Base-by-base conservation (phyloP, 2,329 filamentous ascomycete species). In the Epichloe uncinata region DNA sequence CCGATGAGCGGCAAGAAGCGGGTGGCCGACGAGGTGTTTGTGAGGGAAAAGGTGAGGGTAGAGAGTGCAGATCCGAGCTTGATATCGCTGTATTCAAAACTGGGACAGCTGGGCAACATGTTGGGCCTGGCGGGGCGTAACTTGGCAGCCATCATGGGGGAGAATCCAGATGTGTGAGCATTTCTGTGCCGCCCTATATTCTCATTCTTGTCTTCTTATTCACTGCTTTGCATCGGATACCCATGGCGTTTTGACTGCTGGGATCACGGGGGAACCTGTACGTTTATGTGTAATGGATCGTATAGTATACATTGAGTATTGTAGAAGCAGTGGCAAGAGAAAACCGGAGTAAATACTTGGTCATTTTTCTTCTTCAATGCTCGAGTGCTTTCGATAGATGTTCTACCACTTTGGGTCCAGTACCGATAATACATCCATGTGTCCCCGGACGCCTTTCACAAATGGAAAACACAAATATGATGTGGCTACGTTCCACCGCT, bases 21-120 rank as follows among this genome's bases (percentile, higher is more conserved):
- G 54, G 48, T 41, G 59, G 61, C 36, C 53, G 63, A 67, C 3
- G 81, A 93, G 53, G 89, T 96, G 3, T 84, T 81, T 55, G 91
- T 97, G 43, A 81, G 84, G 57, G 91, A 96, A 64, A 96, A 96
- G 69, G 79, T 95, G 4, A 77, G 85, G 40, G 84, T 96, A 2
- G 90, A 95, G 66, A 91, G 81, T 59, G 87, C 89, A 50, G 90
- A 97, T 64, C 91, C 91, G 1, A 90, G 82, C 58, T 64, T 96
- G 55, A 82, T 96, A 63, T 84, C 86, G 36, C 73, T 93, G 35
- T 84, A 87, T 64, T 84, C 88, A 5, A 96, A 96, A 68, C 71
- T 96, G 57, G 80, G 77, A 33, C 88, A 86, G 4, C 68, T 96
- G 51, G 82, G 85, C 54, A 79, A 89, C 58, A 83, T 82, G 53